phyloP scores from a whole-genome alignment of 1,284 basidiomycete species.

The Sphagnurus paluster region DNA sequence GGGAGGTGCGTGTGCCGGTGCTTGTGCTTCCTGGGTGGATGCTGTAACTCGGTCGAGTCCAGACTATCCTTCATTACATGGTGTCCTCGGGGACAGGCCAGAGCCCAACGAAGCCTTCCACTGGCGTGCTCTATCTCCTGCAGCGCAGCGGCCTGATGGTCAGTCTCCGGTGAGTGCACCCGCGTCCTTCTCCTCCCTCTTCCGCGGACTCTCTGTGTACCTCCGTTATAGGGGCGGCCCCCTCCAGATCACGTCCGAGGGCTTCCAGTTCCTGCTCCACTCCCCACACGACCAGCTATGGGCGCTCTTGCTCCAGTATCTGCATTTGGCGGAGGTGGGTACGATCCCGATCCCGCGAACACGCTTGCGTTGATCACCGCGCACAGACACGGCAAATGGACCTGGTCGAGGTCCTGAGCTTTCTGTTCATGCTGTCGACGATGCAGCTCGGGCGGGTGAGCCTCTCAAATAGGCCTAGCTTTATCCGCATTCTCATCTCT shows the following conservation, averaged over 20 bases:
- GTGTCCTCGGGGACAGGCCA: constrained; percentile 87
- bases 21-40: not conserved
- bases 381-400: constrained; percentile 82
- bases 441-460: constrained; percentile 87
- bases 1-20: constrained; percentile 71
- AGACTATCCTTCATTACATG: constrained; percentile 98
- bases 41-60: constrained; percentile 2
- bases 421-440: constrained; percentile 94
- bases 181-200: too few relatives aligned
- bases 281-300: constrained; percentile 98
- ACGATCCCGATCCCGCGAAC: constrained; percentile 18
- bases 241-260: constrained; percentile 89
- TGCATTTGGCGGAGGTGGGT: constrained; percentile 83
- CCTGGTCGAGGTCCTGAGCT: constrained; percentile 90
- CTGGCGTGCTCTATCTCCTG: constrained; percentile 83
- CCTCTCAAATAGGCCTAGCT: constrained; percentile 9
- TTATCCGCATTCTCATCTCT: not conserved
- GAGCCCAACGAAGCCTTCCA: constrained; percentile 68
- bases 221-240: constrained; percentile 44
- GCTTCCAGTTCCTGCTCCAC: constrained; percentile 96
- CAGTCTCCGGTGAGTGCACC: constrained; percentile 50
- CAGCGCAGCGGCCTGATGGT: constrained; percentile 89
- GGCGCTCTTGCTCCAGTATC: constrained; percentile 91
- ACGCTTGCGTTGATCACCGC: not conserved
- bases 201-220: constrained; percentile 5